Evolutionary conservation across 805 yeast genomes (phyloP), one percentile per base, ranked within the genome.

Genomic region (Metschnikowia corniflorae): DNA sequence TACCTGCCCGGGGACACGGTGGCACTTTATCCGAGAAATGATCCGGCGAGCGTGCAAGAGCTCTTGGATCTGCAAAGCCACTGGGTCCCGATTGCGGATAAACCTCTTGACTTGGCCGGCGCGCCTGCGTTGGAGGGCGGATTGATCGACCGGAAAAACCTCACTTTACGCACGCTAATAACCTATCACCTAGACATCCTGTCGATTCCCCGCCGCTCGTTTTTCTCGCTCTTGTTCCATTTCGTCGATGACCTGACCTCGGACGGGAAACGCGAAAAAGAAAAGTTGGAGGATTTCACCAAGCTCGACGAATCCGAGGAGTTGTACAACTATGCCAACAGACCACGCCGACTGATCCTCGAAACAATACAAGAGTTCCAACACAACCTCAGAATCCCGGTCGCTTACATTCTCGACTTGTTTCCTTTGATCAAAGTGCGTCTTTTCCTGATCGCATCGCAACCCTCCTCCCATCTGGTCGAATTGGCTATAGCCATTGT

Each of bases 311-410:
- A 85, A 33, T 74, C 82, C 35, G 88, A 91, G 54, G 96, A 86
- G 37, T 60, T 89, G 29, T 91, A 79, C 56, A 81, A 91, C 57
- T 93, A 93, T 58, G 94, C 94, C n/a, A 85, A 87, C 54, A 67
- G 97, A 41, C 97, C 97, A 5, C 71, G 96, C 45, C 61, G 99
- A 47, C 87, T 95, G 33, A 73, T 89, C 4, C 54, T 88, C 16
- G 99, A 93, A 57, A 83, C 85, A 0, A 57, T 93, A 6, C 71
- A 78, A 35, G 99, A 93, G 55, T 93, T 93, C 54, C 78, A 75
- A 43, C 74, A 86, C 5, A 64, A 66, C 47, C 67, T 93, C 27
- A 70, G 61, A 32, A 77, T 93, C 19, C 97, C 98, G 1, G 54
- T 85, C 23, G 82, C 77, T 39, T 82, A 83, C 51, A 49, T 87